phyloP scores from a whole-genome alignment of 345 rosid genomes.

The Brassica rapa region DNA sequence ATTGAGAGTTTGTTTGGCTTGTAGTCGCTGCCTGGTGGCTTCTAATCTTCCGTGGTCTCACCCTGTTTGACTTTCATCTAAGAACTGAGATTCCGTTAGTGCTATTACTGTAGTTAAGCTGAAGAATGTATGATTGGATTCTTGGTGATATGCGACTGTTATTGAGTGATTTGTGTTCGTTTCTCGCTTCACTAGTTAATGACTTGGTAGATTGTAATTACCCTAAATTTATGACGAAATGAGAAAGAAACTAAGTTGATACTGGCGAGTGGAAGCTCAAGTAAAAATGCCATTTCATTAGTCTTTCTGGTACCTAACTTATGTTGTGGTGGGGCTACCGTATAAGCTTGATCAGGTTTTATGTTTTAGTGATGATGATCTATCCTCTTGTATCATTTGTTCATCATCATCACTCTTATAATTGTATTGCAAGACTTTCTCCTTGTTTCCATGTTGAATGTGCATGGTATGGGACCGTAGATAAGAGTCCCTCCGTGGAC shows the following conservation, averaged over 20 bases:
- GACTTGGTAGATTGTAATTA: background rate
- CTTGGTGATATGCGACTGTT: too few relatives aligned
- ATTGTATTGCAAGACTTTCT: background rate
- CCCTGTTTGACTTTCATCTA: background rate
- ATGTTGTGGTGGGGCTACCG: background rate
- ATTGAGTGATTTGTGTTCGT: background rate
- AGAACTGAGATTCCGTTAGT: background rate
- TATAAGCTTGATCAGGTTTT: background rate
- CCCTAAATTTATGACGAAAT: background rate
- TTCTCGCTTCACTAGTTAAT: constrained; percentile 12
- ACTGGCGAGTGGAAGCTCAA: background rate
- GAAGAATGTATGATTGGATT: too few relatives aligned
- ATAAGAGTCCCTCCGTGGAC: background rate
- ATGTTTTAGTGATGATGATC: background rate
- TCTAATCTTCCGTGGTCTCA: too few relatives aligned
- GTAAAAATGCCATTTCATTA: background rate
- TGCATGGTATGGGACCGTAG: background rate
- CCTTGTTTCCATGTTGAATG: background rate
- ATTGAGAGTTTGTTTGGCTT: background rate
- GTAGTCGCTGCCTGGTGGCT: too few relatives aligned
- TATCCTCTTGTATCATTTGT: background rate
- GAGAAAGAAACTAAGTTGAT: background rate
- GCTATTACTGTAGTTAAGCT: too few relatives aligned
- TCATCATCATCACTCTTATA: background rate
- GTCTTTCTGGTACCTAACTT: background rate